Evolutionary conservation across 768 basidiomycete genomes (phyloP).

Genomic region (Russula virescens): DNA sequence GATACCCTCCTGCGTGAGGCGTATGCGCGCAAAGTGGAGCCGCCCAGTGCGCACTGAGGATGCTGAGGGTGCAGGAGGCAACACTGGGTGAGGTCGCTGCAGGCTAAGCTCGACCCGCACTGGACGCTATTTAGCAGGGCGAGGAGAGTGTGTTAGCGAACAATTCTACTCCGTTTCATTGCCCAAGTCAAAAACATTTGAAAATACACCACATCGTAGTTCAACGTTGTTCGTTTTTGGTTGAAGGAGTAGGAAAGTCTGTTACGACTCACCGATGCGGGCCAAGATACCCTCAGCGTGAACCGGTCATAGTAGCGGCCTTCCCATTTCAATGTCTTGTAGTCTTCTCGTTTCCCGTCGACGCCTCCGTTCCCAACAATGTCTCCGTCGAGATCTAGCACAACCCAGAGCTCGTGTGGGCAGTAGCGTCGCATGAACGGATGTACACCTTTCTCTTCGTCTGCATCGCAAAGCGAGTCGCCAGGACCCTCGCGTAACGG

Average conservation of each 20-base stretch:
- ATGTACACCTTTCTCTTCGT: constrained; percentile 17
- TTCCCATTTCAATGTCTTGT: constrained; percentile 29
- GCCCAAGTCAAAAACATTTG: no score
- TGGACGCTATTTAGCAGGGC: not conserved
- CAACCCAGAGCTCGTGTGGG: constrained; percentile 31
- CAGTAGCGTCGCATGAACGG: not conserved
- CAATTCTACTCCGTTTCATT: no score
- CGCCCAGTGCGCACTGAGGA: constrained; percentile 31
- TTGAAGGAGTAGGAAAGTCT: no score
- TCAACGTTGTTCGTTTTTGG: no score
- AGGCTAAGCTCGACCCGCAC: not conserved
- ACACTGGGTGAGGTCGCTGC: not conserved
- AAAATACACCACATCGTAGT: no score
- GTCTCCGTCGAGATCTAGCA: constrained; percentile 29
- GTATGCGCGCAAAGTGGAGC: constrained; percentile 52
- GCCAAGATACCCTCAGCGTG: constrained; percentile 34
- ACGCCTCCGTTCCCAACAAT: not conserved
- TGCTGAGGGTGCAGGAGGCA: not conserved
- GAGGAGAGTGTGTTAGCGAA: no score
- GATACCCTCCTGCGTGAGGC: constrained; percentile 48
- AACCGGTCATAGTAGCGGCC: constrained; percentile 27
- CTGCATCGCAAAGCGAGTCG: constrained; percentile 34
- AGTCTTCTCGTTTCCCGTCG: not conserved
- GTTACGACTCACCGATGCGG: constrained; percentile 30
- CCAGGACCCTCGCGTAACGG: constrained; percentile 20